Percentiles rank a stretch among this genome's conserved stretches.
phyloP scores from a whole-genome alignment of 495 filamentous ascomycete species.

The Tuber melanosporum region DNA sequence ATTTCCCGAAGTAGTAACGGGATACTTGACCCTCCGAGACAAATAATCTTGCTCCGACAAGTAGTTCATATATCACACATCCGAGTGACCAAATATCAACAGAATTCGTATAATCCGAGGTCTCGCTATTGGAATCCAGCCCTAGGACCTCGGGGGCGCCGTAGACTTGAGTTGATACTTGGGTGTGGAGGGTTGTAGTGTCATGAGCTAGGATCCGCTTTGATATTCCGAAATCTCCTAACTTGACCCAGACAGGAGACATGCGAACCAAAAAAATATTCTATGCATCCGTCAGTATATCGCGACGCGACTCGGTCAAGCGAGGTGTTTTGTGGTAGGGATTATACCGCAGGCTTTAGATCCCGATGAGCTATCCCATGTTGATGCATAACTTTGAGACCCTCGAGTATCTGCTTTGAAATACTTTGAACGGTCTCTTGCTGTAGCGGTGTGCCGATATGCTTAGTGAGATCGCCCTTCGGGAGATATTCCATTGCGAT shows the following conservation, averaged over 20 bases:
- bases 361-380: too few species aligned
- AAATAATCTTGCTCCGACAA: not conserved
- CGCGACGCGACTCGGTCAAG: too few species aligned
- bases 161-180: not conserved
- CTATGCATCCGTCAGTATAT: too few species aligned
- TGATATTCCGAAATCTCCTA: slow-evolving; percentile 18
- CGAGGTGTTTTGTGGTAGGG: too few species aligned
- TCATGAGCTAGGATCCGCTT: not conserved
- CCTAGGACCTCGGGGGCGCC: slow-evolving; percentile 9
- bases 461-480: not conserved
- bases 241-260: slow-evolving; percentile 13
- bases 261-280: slow-evolving; percentile 7
- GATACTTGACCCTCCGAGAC: not conserved
- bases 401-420: too few species aligned
- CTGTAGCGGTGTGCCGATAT: not conserved
- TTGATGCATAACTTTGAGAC: too few species aligned
- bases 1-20: not conserved
- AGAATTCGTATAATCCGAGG: slow-evolving; percentile 8
- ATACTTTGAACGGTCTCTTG: not conserved
- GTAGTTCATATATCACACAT: slow-evolving; percentile 3
- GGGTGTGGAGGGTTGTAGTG: not conserved
- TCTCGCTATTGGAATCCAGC: not conserved
- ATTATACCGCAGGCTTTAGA: too few species aligned
- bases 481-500: not conserved
- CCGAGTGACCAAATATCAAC: slow-evolving; percentile 16